A percentile compares a stretch with the other conserved stretches of the same genome.
Conservation (phyloP, 306 rosid species). For the Malus domestica region ASM211411v1 NC_041803.1:19674501-19675000, state of each 20-base stretch:
- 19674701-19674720: conserved; percentile 26
- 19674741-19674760: conserved; percentile 40
- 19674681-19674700: conserved; percentile 29
- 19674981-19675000: no score
- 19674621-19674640: conserved; percentile 3
- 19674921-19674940: background rate
- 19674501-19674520: conserved; percentile 73
- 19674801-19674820: conserved; percentile 31
- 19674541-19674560: conserved; percentile 64
- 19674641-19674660: conserved; percentile 42
- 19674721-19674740: conserved; percentile 33
- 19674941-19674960: conserved; percentile 13
- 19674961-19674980: conserved; percentile 17
- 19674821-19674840: conserved; percentile 24
- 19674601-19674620: background rate
- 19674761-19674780: conserved; percentile 16
- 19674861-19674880: conserved; percentile 40
- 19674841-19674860: conserved; percentile 21
- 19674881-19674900: conserved; percentile 14
- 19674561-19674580: conserved; percentile 49
- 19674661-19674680: conserved; percentile 22
- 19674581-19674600: background rate
- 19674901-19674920: conserved; percentile 14
- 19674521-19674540: conserved; percentile 72
- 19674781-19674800: conserved; percentile 12